Evolutionary conservation across 352 stramenopile genomes (phyloP).

Genomic region (Phytophthora hibernalis): DNA sequence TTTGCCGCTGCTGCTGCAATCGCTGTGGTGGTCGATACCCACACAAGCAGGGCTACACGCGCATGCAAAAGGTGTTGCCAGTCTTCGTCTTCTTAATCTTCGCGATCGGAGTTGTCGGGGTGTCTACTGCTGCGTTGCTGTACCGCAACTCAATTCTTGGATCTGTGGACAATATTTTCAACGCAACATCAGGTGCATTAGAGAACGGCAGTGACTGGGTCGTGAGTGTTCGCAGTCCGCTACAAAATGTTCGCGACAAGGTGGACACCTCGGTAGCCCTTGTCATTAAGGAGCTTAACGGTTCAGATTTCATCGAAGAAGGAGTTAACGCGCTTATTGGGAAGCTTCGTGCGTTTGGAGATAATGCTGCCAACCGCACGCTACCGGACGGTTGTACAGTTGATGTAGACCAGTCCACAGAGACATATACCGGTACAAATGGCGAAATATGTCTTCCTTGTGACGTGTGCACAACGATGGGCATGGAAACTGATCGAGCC

Average conservation of each 20-base stretch:
- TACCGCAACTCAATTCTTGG: slow-evolving; percentile 58
- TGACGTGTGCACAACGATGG: slow-evolving; percentile 46
- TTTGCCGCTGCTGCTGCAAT: slow-evolving; percentile 79
- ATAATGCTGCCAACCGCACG: slow-evolving; percentile 40
- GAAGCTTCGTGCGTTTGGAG: slow-evolving; percentile 42
- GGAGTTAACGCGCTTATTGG: slow-evolving; percentile 42
- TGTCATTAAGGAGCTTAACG: slow-evolving; percentile 43
- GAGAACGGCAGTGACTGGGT: slow-evolving; percentile 48
- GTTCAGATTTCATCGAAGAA: slow-evolving; percentile 53
- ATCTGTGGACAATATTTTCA: slow-evolving; percentile 53
- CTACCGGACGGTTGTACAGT: slow-evolving; percentile 48
- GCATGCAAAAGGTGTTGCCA: slow-evolving; percentile 59
- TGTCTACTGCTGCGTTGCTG: slow-evolving; percentile 51
- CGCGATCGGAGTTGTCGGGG: slow-evolving; percentile 44
- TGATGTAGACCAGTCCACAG: slow-evolving; percentile 18
- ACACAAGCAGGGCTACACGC: slow-evolving; percentile 59
- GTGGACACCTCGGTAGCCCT: slow-evolving; percentile 42
- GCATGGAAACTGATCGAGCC: slow-evolving; percentile 31
- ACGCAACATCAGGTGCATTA: slow-evolving; percentile 39
- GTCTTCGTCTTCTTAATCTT: slow-evolving; percentile 71
- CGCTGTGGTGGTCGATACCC: slow-evolving; percentile 52
- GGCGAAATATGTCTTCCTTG: slow-evolving; percentile 59
- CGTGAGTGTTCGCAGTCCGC: slow-evolving; percentile 42
- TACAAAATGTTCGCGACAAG: slow-evolving; percentile 55
- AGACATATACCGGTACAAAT: slow-evolving; percentile 10